Base-by-base conservation (phyloP, 1,284 basidiomycete genomes). In the Naganishia cerealis region DNA sequence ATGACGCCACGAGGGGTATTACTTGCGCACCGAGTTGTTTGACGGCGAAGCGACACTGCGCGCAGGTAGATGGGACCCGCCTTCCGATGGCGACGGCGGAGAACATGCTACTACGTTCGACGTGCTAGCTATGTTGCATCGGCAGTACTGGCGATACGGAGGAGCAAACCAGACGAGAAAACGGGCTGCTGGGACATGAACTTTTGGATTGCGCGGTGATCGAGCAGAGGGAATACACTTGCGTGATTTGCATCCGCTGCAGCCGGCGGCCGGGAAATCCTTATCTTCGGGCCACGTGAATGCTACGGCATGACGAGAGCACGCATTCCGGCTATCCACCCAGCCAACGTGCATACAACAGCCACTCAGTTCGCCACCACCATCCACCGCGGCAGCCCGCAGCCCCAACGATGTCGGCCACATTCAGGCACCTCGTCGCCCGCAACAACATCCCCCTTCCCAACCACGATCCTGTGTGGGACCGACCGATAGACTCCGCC, bases 391-490 rank as follows among this genome's bases (percentile, higher is more conserved):
- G 21, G 46, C 46, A 50, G 46, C n/a, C 24, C 12, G 46, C 21
- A 24, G 46, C 46, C 42, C n/a, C 42, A 16, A 48, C 29, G n/a
- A 61, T 50, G 58, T 36, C 58, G 18, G 39, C 42, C 18, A 63
- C 61, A 5, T 53, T 54, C n/a, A 36, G 50, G 36, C 50, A 63
- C 36, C 50, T 63, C 39, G 18, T 54, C 38, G 50, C 46, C 9
- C 61, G 61, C 16, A 42, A 63, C 61, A 52, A 54, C 24, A 39
- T 63, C 24, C 61, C 61, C 50, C 39, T 63, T 29, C 61, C 61
- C 24, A 50, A 63, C 39, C 38, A 53, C 16, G 33, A 50, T 38
- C 10, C 61, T 12, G 21, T 18, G 15, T 53, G 61, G 50, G 38
- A 63, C 50, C 40, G 15, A 15, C 40, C 50, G 12, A 13, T 53